Percentiles rank a stretch among this genome's conserved stretches.
Evolutionary conservation across 1,284 basidiomycete species (phyloP).

Genomic region (Cerrena zonata): DNA sequence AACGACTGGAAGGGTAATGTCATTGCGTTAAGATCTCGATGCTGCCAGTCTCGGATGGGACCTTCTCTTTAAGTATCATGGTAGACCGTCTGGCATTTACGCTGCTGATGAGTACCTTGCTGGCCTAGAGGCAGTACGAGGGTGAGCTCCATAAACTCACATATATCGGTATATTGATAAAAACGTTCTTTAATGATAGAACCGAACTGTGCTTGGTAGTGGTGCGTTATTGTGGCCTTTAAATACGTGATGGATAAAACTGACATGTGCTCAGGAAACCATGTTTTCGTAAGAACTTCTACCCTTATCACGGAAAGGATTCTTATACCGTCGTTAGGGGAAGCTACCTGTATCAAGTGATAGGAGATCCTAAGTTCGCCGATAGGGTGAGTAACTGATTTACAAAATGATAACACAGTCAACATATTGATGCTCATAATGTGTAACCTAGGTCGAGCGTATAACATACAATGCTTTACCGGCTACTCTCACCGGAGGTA

Average conservation of each 20-base stretch:
- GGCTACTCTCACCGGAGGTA: conserved; percentile 47
- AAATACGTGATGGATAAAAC: not conserved
- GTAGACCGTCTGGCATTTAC: conserved; percentile 53
- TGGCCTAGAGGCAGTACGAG: conserved; percentile 46
- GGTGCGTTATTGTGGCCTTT: conserved; percentile 29
- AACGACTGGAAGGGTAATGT: not conserved
- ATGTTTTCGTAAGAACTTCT: conserved; percentile 48
- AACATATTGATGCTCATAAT: conserved; percentile 2
- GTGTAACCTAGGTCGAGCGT: conserved; percentile 41
- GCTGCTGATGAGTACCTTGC: conserved; percentile 57
- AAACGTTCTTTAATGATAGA: conserved; percentile 22
- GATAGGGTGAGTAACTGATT: conserved; percentile 37
- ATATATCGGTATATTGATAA: not conserved
- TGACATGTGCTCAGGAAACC: conserved; percentile 37
- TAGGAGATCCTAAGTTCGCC: conserved; percentile 50
- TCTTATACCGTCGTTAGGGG: conserved; percentile 34
- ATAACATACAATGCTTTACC: conserved; percentile 57
- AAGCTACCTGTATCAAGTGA: conserved; percentile 53
- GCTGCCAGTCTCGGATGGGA: conserved; percentile 51
- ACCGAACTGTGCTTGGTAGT: conserved; percentile 57
- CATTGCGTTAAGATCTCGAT: conserved; percentile 37
- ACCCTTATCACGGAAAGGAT: not conserved
- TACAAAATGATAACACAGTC: not conserved
- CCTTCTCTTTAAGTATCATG: conserved; percentile 54
- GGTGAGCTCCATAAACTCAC: conserved; percentile 38